Base-by-base conservation (phyloP, 73 alveolate species). In the Diophrys sp. region DNA sequence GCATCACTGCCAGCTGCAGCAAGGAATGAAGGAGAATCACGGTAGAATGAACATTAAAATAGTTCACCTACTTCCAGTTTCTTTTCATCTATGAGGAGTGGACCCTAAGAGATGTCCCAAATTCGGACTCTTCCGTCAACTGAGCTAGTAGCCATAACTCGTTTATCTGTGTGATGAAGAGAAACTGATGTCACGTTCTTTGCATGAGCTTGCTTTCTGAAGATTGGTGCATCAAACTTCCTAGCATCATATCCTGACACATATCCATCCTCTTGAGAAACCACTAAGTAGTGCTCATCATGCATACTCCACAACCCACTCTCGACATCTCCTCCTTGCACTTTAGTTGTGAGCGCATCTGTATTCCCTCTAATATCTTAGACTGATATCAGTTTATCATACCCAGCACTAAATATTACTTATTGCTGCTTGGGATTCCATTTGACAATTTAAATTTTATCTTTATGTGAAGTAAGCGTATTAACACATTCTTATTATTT, bases 211-310 rank as follows among this genome's bases (percentile, higher is more conserved):
- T 96, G 80, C 44, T 91, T 77, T 56, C 89, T 77, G 31, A 88
- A 82, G 30, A 96, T 69, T 11, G 98, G 93, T 2, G 78, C 71
- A 30, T 69, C 77, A 54, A 88, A 84, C 73, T 89, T 90, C 85
- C 98, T 91, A 67, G 93, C 92, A 87, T 96, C 99, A 73, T 87
- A 93, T 31, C 94, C 94, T 66, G 79, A 83, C 0, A 96, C 87
- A 78, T 89, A 85, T 25, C 99, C 99, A 82, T 95, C 93, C 82
- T 96, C 99, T 69, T 96, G 87, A 29, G 99, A 89, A 74, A 93
- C 75, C 26, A 90, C 87, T 77, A 96, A 84, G 31, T 92, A 73
- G 85, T 87, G 87, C 71, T 91, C 95, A 56, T 91, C 92, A 71
- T 66, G 69, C 29, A 94, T 94, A 74, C 95, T 94, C 99, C 99